Percentiles rank a stretch among this genome's conserved stretches.
These are phyloP conservation scores for Xylaria scruposa DNA, from an alignment of 495 filamentous ascomycete species.

Conservation along the genomic window DNA sequence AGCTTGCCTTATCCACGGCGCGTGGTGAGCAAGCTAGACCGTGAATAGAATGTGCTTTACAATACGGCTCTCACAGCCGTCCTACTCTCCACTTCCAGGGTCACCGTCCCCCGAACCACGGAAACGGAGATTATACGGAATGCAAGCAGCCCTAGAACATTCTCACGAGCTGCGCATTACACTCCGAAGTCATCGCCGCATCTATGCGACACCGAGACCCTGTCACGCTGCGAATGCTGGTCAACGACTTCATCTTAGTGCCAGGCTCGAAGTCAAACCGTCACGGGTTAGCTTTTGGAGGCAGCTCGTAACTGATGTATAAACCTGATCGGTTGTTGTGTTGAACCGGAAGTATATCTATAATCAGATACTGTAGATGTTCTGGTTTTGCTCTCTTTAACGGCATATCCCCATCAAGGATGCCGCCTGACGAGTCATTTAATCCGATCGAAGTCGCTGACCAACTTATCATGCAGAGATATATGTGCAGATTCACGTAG, in stretches of 20 bases:
- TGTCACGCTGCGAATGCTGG: neutral
- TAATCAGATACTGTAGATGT: neutral
- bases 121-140: constrained; percentile 12
- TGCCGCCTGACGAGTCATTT: constrained; percentile 6
- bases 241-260: neutral
- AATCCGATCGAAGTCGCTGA: neutral
- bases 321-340: neutral
- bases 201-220: neutral
- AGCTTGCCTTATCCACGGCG: constrained; percentile 15
- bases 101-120: constrained; percentile 7
- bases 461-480: neutral
- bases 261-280: neutral
- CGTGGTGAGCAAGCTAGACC: constrained; percentile 32
- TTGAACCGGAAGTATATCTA: neutral
- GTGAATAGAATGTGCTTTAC: constrained; percentile 42
- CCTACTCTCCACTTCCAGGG: constrained; percentile 17
- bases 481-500: constrained; percentile 3
- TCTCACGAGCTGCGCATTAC: neutral
- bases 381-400: neutral
- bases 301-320: neutral
- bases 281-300: neutral
- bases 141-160: neutral
- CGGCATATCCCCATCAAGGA: neutral
- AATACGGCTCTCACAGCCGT: neutral
- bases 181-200: constrained; percentile 15